Conservation (phyloP, 2,329 filamentous ascomycete species). For the Ceratocystis ficicola region DNA sequence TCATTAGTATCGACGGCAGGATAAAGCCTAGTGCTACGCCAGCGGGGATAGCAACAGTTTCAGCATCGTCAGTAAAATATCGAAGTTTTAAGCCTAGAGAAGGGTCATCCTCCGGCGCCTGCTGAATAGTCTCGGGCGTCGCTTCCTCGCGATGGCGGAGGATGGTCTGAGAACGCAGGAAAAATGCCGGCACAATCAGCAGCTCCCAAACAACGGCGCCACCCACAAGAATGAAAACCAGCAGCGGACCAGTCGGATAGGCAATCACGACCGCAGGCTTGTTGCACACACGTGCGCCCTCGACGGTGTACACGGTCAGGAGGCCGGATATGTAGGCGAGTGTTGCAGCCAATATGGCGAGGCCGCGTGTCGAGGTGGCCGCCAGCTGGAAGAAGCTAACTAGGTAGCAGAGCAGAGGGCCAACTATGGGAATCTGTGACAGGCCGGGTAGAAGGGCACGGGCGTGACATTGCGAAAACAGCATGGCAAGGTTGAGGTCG, state of each 20-base stretch:
- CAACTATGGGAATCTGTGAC: slow-evolving; percentile 35
- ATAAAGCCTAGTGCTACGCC: slow-evolving; percentile 39
- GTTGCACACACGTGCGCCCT: slow-evolving; percentile 37
- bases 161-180: slow-evolving; percentile 34
- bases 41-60: slow-evolving; percentile 45
- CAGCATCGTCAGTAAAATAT: slow-evolving; percentile 34
- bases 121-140: slow-evolving; percentile 24
- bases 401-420: slow-evolving; percentile 38
- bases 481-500: slow-evolving; percentile 40
- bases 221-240: slow-evolving; percentile 38
- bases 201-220: slow-evolving; percentile 42
- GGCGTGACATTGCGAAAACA: slow-evolving; percentile 44
- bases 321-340: slow-evolving; percentile 37
- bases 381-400: slow-evolving; percentile 40
- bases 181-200: slow-evolving; percentile 39
- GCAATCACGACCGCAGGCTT: slow-evolving; percentile 30
- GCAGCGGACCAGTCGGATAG: slow-evolving; percentile 34
- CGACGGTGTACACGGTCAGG: slow-evolving; percentile 39
- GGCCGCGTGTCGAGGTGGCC: slow-evolving; percentile 32
- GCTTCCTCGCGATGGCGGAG: slow-evolving; percentile 26
- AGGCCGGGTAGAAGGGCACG: slow-evolving; percentile 35
- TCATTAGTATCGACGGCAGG: slow-evolving; percentile 36
- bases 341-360: slow-evolving; percentile 33
- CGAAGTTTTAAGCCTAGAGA: slow-evolving; percentile 29
- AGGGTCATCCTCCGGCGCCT: slow-evolving; percentile 26